Evolutionary conservation across 176 grass and related monocot genomes (phyloP), one percentile per base, ranked within the genome.

Genomic region (Zea luxurians): DNA sequence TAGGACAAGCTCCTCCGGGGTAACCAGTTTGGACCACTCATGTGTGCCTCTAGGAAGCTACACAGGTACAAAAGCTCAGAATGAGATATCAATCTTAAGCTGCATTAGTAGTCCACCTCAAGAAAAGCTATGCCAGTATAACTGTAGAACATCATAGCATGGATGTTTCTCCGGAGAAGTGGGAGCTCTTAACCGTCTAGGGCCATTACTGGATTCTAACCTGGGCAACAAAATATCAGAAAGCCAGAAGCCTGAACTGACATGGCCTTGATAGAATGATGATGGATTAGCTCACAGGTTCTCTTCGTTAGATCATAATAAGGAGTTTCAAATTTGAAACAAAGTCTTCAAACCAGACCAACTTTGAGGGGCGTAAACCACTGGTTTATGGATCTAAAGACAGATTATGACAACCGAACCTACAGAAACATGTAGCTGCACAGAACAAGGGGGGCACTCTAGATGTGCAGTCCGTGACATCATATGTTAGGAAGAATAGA

Each of bases 21-120:
- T 92, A 68, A 98, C 58, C 76, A 98, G 86, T 77, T 86, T 90
- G 34, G 96, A 92, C 96, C 96, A 98, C 61, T 92, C 69, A 78
- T 94, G 96, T 38, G 96, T 98, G 16, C 96, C 96, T 92, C 81
- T 85, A 60, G 96, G 96, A 13, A 98, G 96, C 92, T 98, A 84
- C 52, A 79, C 37, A 67, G 69, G 40, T 34, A 83, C 62, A 80
- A 10, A 76, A 82, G 37, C 66, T 78, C 11, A 45, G 48, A 61
- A 35, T 61, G 59, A 35, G 9, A 61, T 12, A 8, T 18, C 9
- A 49, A 75, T 35, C 71, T 55, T 34, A 34, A 43, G 42, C 12
- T 62, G 8, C 62, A 52, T 5, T 4, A 1, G 43, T 60, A 49
- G 18, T 44, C 68, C n/a, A 75, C 4, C 37, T 71, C n/a, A 61